phyloP scores from a whole-genome alignment of 257 asterid species.

The Plectranthus barbatus region DNA sequence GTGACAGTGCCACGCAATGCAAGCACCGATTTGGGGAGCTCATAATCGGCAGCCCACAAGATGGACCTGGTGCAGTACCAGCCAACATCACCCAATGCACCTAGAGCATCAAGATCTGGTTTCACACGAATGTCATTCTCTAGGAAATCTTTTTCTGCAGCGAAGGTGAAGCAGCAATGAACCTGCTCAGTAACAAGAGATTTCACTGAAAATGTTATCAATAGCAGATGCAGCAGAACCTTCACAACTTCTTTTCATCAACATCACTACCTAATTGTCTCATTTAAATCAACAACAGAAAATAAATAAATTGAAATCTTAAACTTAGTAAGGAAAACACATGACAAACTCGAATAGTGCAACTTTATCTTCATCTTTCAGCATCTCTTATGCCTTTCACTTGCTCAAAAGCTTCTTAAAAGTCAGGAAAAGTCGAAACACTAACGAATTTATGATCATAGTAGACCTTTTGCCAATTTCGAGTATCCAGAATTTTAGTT shows the following conservation, averaged over 20 bases:
- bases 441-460: not conserved
- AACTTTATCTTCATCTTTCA: not conserved
- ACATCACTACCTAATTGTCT: not conserved
- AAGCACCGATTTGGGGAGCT: slow-evolving; percentile 50
- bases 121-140: slow-evolving; percentile 60
- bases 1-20: slow-evolving; percentile 39
- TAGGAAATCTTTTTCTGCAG: slow-evolving; percentile 28
- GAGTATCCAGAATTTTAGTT: not conserved
- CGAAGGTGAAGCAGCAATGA: slow-evolving; percentile 36
- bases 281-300: not conserved
- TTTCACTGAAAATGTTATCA: not conserved
- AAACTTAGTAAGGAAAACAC: no score
- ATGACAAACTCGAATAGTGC: not conserved
- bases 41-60: slow-evolving; percentile 55
- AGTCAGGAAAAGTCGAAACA: not conserved
- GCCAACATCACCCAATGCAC: slow-evolving; percentile 67
- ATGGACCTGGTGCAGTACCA: slow-evolving; percentile 75
- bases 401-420: not conserved
- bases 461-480: not conserved
- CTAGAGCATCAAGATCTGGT: slow-evolving; percentile 71
- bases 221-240: no score
- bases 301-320: not conserved
- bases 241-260: no score
- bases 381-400: not conserved
- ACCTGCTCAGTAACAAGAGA: slow-evolving; percentile 27